phyloP scores from a whole-genome alignment of 495 filamentous ascomycete species.

The Penicillium parvum region DNA sequence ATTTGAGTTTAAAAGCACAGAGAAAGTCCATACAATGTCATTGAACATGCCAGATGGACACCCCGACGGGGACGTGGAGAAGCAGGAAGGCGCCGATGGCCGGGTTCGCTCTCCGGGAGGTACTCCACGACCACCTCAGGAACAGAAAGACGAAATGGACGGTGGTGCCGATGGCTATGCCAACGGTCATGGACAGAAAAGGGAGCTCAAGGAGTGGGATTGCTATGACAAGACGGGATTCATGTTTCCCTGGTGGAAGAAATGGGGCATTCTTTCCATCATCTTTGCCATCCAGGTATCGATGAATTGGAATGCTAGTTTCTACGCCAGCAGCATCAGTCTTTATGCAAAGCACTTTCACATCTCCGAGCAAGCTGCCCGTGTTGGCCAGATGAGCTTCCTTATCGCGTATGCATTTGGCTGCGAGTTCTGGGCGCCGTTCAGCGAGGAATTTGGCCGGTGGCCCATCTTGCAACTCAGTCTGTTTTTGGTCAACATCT shows the following conservation, averaged over 20 bases:
- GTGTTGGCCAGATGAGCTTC: conserved; percentile 66
- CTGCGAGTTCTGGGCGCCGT: conserved; percentile 80
- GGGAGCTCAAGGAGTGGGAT: conserved; percentile 58
- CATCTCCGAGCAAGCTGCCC: conserved; percentile 60
- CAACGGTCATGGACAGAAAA: conserved; percentile 28
- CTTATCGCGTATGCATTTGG: conserved; percentile 73
- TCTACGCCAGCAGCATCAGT: conserved; percentile 63
- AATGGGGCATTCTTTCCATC: conserved; percentile 69
- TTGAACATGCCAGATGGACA: neutral
- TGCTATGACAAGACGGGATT: conserved; percentile 63
- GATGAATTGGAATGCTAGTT: conserved; percentile 81
- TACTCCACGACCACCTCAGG: conserved; percentile 4
- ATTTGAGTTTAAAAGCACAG: no score
- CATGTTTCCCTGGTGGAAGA: conserved; percentile 59
- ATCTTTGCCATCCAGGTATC: conserved; percentile 74
- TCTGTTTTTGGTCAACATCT: conserved; percentile 69
- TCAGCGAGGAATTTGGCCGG: conserved; percentile 74
- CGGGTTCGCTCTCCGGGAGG: conserved; percentile 11
- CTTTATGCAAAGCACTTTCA: conserved; percentile 60
- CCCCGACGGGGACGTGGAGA: conserved; percentile 18
- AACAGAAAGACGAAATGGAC: conserved; percentile 10
- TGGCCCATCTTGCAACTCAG: conserved; percentile 68
- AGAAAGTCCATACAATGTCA: no score
- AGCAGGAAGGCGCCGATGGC: conserved; percentile 17
- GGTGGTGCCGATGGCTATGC: conserved; percentile 37